Evolutionary conservation across 2,329 filamentous ascomycete species (phyloP).

Genomic region (Shiraia sp.): DNA sequence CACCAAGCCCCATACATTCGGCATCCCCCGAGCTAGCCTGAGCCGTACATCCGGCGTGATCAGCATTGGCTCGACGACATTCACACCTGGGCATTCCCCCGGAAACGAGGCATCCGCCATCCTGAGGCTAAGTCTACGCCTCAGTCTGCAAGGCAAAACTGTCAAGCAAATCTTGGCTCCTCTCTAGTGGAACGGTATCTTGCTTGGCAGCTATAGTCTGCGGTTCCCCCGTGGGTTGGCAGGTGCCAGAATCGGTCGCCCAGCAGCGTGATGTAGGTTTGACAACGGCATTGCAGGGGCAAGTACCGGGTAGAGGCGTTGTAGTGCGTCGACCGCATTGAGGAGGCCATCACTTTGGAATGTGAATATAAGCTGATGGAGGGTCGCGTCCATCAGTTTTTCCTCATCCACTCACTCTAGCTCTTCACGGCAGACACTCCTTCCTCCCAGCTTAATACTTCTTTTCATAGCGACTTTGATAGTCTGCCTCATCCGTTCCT

Average conservation of each 20-base stretch:
- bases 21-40: neutral
- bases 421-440: constrained; percentile 17
- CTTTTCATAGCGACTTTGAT: constrained; percentile 39
- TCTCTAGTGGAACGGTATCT: constrained; percentile 24
- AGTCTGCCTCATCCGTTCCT: constrained; percentile 35
- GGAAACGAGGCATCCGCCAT: constrained; percentile 22
- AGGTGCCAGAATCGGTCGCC: constrained; percentile 17
- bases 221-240: constrained; percentile 16
- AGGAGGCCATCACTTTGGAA: neutral
- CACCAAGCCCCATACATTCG: neutral
- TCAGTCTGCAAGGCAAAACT: constrained; percentile 17
- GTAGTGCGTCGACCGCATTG: neutral
- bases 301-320: constrained; percentile 11
- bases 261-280: too few species aligned
- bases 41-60: constrained; percentile 11
- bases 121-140: constrained; percentile 20
- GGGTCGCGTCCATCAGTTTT: constrained; percentile 14
- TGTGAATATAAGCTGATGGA: constrained; percentile 34
- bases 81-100: constrained; percentile 19
- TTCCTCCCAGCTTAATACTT: constrained; percentile 30
- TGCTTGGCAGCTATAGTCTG: constrained; percentile 32
- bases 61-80: constrained; percentile 5
- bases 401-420: constrained; percentile 27
- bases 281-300: constrained; percentile 18
- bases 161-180: constrained; percentile 34